A percentile compares a stretch with the other conserved stretches of the same genome.
Evolutionary conservation across 148 eudicot species (phyloP).

Genomic region (Pharnaceum exiguum): DNA sequence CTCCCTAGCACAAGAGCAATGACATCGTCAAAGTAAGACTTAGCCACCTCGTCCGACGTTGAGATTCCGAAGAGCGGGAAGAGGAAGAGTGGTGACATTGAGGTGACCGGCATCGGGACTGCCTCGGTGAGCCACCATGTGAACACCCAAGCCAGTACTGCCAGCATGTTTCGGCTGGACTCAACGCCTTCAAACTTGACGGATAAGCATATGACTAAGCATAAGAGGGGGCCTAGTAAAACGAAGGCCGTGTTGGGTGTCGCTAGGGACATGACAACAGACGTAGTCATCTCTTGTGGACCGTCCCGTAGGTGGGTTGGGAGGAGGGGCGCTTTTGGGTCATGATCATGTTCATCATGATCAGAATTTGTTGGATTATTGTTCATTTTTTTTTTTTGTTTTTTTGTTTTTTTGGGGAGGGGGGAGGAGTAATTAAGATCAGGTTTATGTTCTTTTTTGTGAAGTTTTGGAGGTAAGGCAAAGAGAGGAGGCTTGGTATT

Average conservation of each 20-base stretch:
- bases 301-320: constrained; percentile 19
- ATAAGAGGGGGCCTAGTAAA: constrained; percentile 61
- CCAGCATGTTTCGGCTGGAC: constrained; percentile 64
- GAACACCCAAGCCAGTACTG: constrained; percentile 68
- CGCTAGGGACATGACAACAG: constrained; percentile 39
- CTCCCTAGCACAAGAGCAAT: constrained; percentile 87
- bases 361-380: background rate
- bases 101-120: constrained; percentile 91
- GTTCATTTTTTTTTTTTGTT: background rate
- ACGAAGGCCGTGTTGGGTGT: constrained; percentile 52
- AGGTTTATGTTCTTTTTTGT: too few relatives aligned
- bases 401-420: too few relatives aligned
- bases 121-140: constrained; percentile 95
- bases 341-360: too few relatives aligned
- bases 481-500: too few relatives aligned
- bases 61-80: constrained; percentile 80
- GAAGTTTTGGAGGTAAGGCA: too few relatives aligned
- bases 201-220: constrained; percentile 40
- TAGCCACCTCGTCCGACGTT: constrained; percentile 63
- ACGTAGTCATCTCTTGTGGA: constrained; percentile 20
- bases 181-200: constrained; percentile 38
- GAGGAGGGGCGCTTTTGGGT: constrained; percentile 50
- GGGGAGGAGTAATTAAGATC: too few relatives aligned
- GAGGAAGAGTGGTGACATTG: constrained; percentile 88
- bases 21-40: constrained; percentile 80